A percentile compares a stretch with the other conserved stretches of the same genome.
phyloP scores from a whole-genome alignment of 768 basidiomycete species.

The Tricholoma furcatifolium region DNA sequence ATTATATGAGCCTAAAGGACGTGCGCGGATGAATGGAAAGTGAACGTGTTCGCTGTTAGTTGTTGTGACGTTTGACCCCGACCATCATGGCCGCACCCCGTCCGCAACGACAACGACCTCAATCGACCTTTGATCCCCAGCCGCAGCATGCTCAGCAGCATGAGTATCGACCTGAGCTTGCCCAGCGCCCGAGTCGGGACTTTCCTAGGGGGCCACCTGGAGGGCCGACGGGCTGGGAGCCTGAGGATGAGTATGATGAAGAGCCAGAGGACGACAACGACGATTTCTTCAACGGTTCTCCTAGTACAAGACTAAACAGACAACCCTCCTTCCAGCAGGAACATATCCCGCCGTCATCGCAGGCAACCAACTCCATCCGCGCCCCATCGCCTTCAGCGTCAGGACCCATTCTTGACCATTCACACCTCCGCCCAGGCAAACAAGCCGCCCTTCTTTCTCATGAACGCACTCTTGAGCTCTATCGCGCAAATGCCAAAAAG shows the following conservation, averaged over 20 bases:
- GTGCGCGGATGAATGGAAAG: neutral
- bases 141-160: neutral
- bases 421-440: slow-evolving; percentile 90
- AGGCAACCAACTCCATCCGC: slow-evolving; percentile 55
- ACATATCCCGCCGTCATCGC: slow-evolving; percentile 33
- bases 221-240: slow-evolving; percentile 10
- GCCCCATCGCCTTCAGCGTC: slow-evolving; percentile 66
- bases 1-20: neutral
- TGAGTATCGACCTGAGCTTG: slow-evolving; percentile 9
- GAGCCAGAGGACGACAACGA: slow-evolving; percentile 20
- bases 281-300: slow-evolving; percentile 22
- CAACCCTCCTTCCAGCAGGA: slow-evolving; percentile 14
- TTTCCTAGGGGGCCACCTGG: neutral
- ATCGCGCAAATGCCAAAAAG: slow-evolving; percentile 97
- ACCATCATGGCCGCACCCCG: slow-evolving; percentile 18
- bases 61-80: slow-evolving; percentile 6
- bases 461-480: slow-evolving; percentile 94
- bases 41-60: neutral
- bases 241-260: slow-evolving; percentile 18
- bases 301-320: slow-evolving; percentile 7
- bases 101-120: slow-evolving; percentile 14
- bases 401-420: slow-evolving; percentile 81
- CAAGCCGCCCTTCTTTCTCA: slow-evolving; percentile 92
- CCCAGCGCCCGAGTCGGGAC: slow-evolving; percentile 10
- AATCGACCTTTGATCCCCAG: slow-evolving; percentile 11